Base-by-base conservation (phyloP, 1,139 yeast species). In the Meyerozyma athensensis region DNA sequence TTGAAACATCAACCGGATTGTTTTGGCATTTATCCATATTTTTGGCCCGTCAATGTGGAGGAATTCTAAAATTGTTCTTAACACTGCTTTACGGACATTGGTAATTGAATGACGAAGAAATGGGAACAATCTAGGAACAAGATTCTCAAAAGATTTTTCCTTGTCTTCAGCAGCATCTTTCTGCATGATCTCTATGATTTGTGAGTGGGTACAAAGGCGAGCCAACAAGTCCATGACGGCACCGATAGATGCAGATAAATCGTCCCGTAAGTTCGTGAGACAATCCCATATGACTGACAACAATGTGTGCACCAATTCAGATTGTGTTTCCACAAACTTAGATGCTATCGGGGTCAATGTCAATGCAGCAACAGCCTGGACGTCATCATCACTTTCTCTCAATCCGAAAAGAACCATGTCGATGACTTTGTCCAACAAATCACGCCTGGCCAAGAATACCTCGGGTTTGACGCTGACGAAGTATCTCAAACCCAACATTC, bases 321-420 rank as follows among this genome's bases (percentile, higher is more conserved):
- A 66, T 38, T 83, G 77, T 31, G 84, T 66, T 23, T 74, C 65
- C 14, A 92, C 94, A 58, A 92, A 86, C 48, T 87, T 89, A 14
- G 75, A 72, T 1, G 96, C 92, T 37, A 92, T 86, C 3, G 98
- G 98, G 0, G 94, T 72, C 42, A 94, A 67, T 1, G 96, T 87
- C 6, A 96, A 85, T 1, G 98, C 98, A 16, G 96, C 90, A 35
- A 92, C 96, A 10, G 97, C 89, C 58, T 94, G 97, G 18, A 94
- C 97, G 57, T 94, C 99, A 59, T 92, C 98, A 51, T 90, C 96
- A 43, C 80, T 74, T 54, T 85, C 90, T 44, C 77, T 73, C 36
- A 94, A 65, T 3, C 97, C 96, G 59, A 85, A 89, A 33, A 92
- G 66, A 0, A 92, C 98, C 75, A 94, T 86, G 34, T 79, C 73